phyloP scores from a whole-genome alignment of 179 eudicot genomes.

The Patellifolia procumbens region DNA sequence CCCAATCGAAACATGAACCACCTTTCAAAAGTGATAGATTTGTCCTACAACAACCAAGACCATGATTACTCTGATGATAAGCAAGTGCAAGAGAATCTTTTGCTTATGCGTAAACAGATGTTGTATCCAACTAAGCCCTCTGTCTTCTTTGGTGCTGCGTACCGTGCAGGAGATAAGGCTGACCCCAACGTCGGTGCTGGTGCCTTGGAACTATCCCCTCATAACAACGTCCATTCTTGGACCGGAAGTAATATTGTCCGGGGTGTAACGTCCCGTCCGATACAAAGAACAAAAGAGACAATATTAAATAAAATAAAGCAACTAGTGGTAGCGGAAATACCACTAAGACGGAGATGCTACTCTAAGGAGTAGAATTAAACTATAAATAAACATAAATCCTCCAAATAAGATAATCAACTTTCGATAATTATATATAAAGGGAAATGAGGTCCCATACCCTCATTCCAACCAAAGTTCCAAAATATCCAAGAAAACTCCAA shows the following conservation, averaged over 20 bases:
- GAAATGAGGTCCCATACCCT: too few relatives aligned
- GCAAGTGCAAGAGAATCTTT: neutral
- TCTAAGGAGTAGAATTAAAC: too few relatives aligned
- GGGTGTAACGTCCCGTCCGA: too few relatives aligned
- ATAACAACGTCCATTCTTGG: conserved; percentile 15
- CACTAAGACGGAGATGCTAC: too few relatives aligned
- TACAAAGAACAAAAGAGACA: too few relatives aligned
- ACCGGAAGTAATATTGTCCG: neutral
- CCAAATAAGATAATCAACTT: too few relatives aligned
- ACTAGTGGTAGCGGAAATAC: too few relatives aligned
- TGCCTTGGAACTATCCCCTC: neutral
- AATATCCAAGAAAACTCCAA: too few relatives aligned
- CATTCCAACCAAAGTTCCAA: too few relatives aligned
- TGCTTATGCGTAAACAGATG: conserved; percentile 13
- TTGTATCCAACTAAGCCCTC: neutral
- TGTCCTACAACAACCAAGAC: neutral
- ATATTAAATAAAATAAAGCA: too few relatives aligned
- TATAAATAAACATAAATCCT: too few relatives aligned
- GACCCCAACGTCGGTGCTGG: neutral
- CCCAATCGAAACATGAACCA: neutral
- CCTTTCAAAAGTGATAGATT: neutral
- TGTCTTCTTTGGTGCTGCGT: neutral
- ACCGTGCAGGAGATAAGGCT: neutral
- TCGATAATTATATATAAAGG: too few relatives aligned
- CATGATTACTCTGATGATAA: neutral